Evolutionary conservation across 1,284 basidiomycete species (phyloP).

Genomic region (Tilletiopsis washingtonensis): DNA sequence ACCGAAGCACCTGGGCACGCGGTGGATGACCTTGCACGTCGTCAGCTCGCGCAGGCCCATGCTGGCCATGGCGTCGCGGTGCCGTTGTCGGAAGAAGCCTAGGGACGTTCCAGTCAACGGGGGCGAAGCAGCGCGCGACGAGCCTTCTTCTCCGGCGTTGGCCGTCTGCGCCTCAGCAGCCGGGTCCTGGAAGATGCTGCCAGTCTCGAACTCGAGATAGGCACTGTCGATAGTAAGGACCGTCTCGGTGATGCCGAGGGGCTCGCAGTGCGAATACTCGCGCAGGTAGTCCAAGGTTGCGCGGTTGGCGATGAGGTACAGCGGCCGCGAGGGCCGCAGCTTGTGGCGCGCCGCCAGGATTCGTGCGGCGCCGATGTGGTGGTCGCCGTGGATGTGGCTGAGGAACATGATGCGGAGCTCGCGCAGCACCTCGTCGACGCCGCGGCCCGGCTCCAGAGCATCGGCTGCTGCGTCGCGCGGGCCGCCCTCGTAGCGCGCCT

Average conservation of each 20-base stretch:
- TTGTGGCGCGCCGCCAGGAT: constrained; percentile 65
- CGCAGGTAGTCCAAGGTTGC: constrained; percentile 58
- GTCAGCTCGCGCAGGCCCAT: too few relatives aligned
- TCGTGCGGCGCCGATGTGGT: constrained; percentile 74
- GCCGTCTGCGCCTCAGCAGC: too few relatives aligned
- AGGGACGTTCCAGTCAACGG: too few relatives aligned
- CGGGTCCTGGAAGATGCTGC: too few relatives aligned
- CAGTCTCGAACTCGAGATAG: too few relatives aligned
- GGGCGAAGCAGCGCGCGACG: too few relatives aligned
- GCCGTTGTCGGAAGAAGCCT: too few relatives aligned
- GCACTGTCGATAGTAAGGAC: too few relatives aligned
- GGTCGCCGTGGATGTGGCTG: constrained; percentile 86
- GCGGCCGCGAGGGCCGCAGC: constrained; percentile 52
- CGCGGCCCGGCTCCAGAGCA: constrained; percentile 5
- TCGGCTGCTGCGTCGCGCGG: constrained; percentile 7
- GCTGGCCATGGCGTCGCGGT: too few relatives aligned
- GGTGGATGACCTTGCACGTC: constrained; percentile 12
- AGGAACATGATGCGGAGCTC: constrained; percentile 72
- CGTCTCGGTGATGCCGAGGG: constrained; percentile 59
- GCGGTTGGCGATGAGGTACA: constrained; percentile 64
- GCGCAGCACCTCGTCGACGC: constrained; percentile 50
- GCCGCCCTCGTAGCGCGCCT: constrained; percentile 12
- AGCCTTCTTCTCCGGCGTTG: too few relatives aligned
- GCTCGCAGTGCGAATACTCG: constrained; percentile 61
- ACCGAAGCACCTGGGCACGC: constrained; percentile 21